Percentiles rank a stretch among this genome's conserved stretches.
phyloP scores from a whole-genome alignment of 1,284 basidiomycete species.

The Puccinia horiana region DNA sequence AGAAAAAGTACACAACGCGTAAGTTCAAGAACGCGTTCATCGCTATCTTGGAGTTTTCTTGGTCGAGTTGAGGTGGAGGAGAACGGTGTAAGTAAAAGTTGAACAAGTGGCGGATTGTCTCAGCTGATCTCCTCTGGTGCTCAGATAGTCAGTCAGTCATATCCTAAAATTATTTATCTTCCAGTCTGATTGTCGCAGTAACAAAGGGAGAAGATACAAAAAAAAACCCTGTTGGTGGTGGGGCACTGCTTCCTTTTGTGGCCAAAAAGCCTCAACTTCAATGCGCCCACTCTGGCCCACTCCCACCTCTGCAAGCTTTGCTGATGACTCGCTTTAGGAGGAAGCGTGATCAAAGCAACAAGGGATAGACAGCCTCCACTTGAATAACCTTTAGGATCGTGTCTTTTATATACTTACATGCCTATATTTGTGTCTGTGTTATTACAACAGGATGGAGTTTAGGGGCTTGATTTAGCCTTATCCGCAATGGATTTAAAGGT shows the following conservation, averaged over 20 bases:
- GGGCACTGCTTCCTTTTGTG: not conserved
- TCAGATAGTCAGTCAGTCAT: no score
- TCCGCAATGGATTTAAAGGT: no score
- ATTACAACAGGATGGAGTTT: no score
- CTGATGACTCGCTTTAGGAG: not conserved
- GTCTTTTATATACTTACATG: not conserved
- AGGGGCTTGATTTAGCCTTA: no score
- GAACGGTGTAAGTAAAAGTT: no score
- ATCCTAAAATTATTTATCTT: no score
- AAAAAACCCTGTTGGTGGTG: not conserved
- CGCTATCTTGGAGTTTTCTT: not conserved
- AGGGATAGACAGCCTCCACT: not conserved
- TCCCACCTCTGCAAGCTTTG: not conserved
- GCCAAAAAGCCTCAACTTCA: not conserved
- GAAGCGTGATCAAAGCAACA: not conserved
- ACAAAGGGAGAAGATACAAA: not conserved
- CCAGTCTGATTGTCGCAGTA: no score
- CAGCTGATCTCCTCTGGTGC: no score
- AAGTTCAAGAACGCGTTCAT: conserved; percentile 17
- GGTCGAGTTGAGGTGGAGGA: no score
- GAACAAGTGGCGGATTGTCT: no score
- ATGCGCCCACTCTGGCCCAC: not conserved
- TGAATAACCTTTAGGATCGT: not conserved
- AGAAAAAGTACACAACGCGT: not conserved
- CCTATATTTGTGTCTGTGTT: no score